Base-by-base conservation (phyloP, 1,284 basidiomycete genomes). In the Omphalotus olearius region DNA sequence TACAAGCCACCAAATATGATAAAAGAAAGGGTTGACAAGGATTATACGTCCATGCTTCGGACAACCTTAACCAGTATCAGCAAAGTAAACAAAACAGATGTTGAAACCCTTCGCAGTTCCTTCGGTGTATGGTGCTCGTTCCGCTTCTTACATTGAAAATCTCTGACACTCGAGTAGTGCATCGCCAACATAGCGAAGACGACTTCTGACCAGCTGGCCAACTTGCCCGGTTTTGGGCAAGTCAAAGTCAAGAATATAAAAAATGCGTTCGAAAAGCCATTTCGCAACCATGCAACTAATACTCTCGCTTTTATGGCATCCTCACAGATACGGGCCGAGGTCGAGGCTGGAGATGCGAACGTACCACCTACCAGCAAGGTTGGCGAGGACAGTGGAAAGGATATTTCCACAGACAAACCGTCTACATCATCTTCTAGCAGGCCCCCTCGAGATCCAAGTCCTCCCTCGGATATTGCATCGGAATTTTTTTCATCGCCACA, bases 1-100 rank as follows among this genome's bases (percentile, higher is more conserved):
- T 85, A 93, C 72, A 95, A 91, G 61, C 84, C 94, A 2, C 94
- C 96, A 4, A 90, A 95, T 63, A 71, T 93, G 58, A 95, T 99
- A 70, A 96, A 95, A 67, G 95, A 98, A 66, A 85, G 92, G 23
- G 76, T 92, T 4, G 92, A 94, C 64, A 92, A 95, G 60, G 89
- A 91, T 60, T 94, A 97, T 63, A 69, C 80, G 55, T 83, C 91
- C 4, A 80, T 93, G 60, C 70, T 98, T 11, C 88, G 90, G 37
- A 82, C 84, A n/a, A 82, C 91, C 0, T 73, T 99, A 33, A 99
- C 96, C 0, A 86, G 83, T 58, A 90, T 98, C 57, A 88, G 83
- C 62, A 94, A 92, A 60, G 88, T 99, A 52, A 99, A 99, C 72
- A 98, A 96, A 74, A 98, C 96, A 0, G 97, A 99, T 63, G 93